Percentiles rank a stretch among this genome's conserved stretches.
Conservation (phyloP, 108 stramenopile genomes). For the Stephanodiscus minutulus region DNA sequence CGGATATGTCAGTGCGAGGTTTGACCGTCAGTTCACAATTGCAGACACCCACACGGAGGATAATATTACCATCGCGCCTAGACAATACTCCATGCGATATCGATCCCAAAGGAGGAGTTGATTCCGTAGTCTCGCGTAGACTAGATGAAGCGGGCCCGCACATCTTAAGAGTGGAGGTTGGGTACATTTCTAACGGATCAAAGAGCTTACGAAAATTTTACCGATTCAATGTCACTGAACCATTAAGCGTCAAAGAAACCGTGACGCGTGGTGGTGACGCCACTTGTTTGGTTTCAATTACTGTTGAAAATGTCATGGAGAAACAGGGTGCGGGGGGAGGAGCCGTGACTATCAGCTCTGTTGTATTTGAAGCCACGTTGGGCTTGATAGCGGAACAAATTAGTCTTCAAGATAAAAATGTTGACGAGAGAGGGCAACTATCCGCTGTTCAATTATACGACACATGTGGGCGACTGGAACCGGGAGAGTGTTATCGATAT, state of each 20-base stretch:
- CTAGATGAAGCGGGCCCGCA: slow-evolving; percentile 85
- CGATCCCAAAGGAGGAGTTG: slow-evolving; percentile 58
- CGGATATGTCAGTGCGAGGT: slow-evolving; percentile 50
- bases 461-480: slow-evolving; percentile 58
- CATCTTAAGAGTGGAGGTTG: slow-evolving; percentile 83
- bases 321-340: slow-evolving; percentile 30
- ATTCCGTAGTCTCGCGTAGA: slow-evolving; percentile 75
- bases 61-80: slow-evolving; percentile 57
- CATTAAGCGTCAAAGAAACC: slow-evolving; percentile 53
- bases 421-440: slow-evolving; percentile 10
- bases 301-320: slow-evolving; percentile 62
- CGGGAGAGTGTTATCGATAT: slow-evolving; percentile 64
- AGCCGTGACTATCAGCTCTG: slow-evolving; percentile 54
- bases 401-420: slow-evolving; percentile 4
- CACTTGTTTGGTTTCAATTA: slow-evolving; percentile 63
- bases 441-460: slow-evolving; percentile 59
- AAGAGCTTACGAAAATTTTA: slow-evolving; percentile 87
- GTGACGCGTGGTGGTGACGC: slow-evolving; percentile 61
- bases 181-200: slow-evolving; percentile 59
- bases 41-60: slow-evolving; percentile 79
- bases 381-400: slow-evolving; percentile 63
- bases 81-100: slow-evolving; percentile 50
- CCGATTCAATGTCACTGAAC: slow-evolving; percentile 78
- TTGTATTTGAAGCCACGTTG: slow-evolving; percentile 54
- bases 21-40: slow-evolving; percentile 73